Evolutionary conservation across 768 basidiomycete genomes (phyloP).

Genomic region (Macrocybe gigantea): DNA sequence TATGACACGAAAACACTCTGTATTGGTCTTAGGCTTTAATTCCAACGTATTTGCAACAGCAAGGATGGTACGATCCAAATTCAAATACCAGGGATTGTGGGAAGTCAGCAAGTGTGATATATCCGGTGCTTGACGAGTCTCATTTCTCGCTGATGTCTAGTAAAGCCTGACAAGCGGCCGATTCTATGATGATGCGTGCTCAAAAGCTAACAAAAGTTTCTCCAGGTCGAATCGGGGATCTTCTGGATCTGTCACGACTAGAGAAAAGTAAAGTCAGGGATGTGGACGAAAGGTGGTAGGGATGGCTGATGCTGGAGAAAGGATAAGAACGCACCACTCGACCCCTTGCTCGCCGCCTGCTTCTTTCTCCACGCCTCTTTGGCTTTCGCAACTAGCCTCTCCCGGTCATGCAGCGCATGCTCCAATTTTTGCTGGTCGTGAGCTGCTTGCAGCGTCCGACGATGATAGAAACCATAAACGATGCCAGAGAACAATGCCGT

Average conservation of each 20-base stretch:
- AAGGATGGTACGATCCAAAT: too few species aligned
- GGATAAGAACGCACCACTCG: slow-evolving; percentile 43
- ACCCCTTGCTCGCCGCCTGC: slow-evolving; percentile 46
- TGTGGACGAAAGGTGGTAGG: slow-evolving; percentile 2
- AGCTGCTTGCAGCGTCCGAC: slow-evolving; percentile 78
- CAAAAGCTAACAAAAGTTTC: slow-evolving; percentile 75
- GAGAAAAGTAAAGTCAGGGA: slow-evolving; percentile 7
- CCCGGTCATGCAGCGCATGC: slow-evolving; percentile 65
- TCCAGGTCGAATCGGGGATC: slow-evolving; percentile 96
- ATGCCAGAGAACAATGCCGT: slow-evolving; percentile 85
- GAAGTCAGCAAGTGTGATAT: too few species aligned
- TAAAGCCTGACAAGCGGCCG: slow-evolving; percentile 10
- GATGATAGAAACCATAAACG: slow-evolving; percentile 89
- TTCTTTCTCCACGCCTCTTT: slow-evolving; percentile 88
- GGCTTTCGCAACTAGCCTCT: slow-evolving; percentile 77
- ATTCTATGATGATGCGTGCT: slow-evolving; percentile 57
- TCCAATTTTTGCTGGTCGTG: slow-evolving; percentile 75
- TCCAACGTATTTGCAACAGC: too few species aligned
- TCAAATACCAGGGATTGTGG: too few species aligned
- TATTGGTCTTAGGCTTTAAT: too few species aligned
- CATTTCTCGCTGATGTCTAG: slow-evolving; percentile 6
- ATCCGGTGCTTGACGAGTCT: too few species aligned
- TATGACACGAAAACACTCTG: too few species aligned
- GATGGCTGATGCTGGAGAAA: slow-evolving; percentile 5
- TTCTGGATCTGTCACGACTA: slow-evolving; percentile 92